These are phyloP conservation scores for Xylogone sp. DNA, from an alignment of 2,329 filamentous ascomycete species.

Conservation along the genomic window DNA sequence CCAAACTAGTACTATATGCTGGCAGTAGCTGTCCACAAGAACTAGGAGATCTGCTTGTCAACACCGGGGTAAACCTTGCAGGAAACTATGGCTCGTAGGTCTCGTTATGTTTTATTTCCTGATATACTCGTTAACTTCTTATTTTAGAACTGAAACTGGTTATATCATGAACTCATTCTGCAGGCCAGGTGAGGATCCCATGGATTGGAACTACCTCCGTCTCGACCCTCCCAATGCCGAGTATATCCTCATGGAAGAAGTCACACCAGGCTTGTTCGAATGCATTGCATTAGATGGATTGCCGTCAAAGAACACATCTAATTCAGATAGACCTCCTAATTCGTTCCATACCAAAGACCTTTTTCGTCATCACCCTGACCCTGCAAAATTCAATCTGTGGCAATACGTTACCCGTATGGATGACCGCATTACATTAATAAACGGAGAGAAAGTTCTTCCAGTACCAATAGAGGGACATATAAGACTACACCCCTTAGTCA, in stretches of 20 bases:
- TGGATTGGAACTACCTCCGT: slow-evolving; percentile 61
- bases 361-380: slow-evolving; percentile 36
- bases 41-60: slow-evolving; percentile 49
- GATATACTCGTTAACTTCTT: too few relatives aligned
- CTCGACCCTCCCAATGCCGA: too few relatives aligned
- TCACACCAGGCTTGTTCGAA: too few relatives aligned
- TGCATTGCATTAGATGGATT: neutral
- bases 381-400: slow-evolving; percentile 33
- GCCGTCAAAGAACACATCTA: slow-evolving; percentile 2
- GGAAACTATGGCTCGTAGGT: slow-evolving; percentile 54
- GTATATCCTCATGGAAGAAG: too few relatives aligned
- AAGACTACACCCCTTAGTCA: slow-evolving; percentile 45
- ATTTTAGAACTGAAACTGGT: slow-evolving; percentile 50
- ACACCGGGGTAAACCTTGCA: slow-evolving; percentile 49
- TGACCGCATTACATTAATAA: slow-evolving; percentile 22
- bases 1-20: slow-evolving; percentile 54
- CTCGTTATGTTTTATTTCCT: too few relatives aligned
- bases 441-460: slow-evolving; percentile 38
- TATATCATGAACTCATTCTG: slow-evolving; percentile 58
- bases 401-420: slow-evolving; percentile 39
- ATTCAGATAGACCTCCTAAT: slow-evolving; percentile 1
- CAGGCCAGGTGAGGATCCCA: slow-evolving; percentile 47
- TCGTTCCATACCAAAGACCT: slow-evolving; percentile 25
- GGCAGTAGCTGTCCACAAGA: slow-evolving; percentile 57
- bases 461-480: slow-evolving; percentile 46